phyloP scores from a whole-genome alignment of 208 protist genomes.

The Acanthamoeba healyi region DNA sequence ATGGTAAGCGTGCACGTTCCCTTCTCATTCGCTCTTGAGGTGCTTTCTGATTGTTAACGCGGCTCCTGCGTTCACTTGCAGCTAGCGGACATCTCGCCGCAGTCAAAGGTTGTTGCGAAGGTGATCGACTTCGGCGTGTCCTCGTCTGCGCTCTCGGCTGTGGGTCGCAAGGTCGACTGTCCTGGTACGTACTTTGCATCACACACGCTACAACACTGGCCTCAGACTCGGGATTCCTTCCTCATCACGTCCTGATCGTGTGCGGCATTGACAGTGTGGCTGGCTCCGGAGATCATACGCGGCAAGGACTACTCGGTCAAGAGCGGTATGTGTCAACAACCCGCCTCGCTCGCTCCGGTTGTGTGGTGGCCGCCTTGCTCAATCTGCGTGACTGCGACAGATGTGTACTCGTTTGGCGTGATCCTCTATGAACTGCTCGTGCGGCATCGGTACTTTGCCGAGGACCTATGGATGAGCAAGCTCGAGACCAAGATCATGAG shows the following conservation, averaged over 20 bases:
- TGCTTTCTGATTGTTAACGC: neutral
- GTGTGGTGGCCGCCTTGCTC: too few relatives aligned
- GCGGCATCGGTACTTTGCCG: conserved; percentile 73
- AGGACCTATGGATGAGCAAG: conserved; percentile 75
- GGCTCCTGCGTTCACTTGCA: too few relatives aligned
- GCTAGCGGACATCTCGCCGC: conserved; percentile 32
- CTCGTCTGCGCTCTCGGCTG: neutral
- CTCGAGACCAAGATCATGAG: conserved; percentile 73
- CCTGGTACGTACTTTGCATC: conserved; percentile 22
- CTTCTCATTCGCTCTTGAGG: neutral
- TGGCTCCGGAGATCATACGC: conserved; percentile 81
- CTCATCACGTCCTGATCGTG: too few relatives aligned
- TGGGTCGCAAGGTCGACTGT: conserved; percentile 73
- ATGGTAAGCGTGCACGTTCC: conserved; percentile 34
- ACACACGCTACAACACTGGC: too few relatives aligned
- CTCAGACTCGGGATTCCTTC: too few relatives aligned
- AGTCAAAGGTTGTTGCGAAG: conserved; percentile 54
- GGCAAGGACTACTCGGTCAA: conserved; percentile 81
- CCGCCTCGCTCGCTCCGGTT: neutral
- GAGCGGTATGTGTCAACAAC: neutral
- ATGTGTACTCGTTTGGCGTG: conserved; percentile 82
- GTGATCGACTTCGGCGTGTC: conserved; percentile 71
- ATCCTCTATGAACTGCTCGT: conserved; percentile 79
- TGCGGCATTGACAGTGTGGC: conserved; percentile 65
- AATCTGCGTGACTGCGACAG: neutral